These are phyloP conservation scores for Rosa multiflora DNA, from an alignment of 306 rosid species.

Conservation along the genomic window DNA sequence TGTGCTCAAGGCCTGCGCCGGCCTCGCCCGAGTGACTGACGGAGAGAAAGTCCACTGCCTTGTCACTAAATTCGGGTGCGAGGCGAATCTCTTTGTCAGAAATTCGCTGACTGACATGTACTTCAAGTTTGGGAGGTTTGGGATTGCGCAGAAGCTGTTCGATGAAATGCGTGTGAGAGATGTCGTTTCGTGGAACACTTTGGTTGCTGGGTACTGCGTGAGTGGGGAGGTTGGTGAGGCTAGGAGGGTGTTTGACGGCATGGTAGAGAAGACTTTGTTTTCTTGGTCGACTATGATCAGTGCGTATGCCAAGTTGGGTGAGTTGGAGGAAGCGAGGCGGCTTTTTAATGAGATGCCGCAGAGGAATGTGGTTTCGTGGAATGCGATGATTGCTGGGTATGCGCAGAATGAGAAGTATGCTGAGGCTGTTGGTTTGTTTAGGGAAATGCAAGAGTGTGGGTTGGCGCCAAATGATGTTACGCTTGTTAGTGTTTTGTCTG, in stretches of 20 bases:
- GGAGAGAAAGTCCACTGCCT: background rate
- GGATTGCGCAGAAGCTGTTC: background rate
- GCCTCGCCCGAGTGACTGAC: background rate
- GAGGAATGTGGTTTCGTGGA: background rate
- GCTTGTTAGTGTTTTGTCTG: background rate
- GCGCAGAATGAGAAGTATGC: background rate
- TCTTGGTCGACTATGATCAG: background rate
- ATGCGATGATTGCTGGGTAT: background rate
- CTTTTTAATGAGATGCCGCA: background rate
- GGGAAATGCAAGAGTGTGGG: background rate
- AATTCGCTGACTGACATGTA: background rate
- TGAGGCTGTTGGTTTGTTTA: slow-evolving; percentile 2
- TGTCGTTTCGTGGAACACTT: background rate
- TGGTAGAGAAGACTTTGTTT: background rate
- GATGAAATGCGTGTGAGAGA: background rate
- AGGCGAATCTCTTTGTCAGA: background rate
- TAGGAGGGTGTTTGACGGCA: background rate
- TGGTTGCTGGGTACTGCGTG: background rate
- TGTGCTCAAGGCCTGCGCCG: background rate
- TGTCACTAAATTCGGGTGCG: background rate
- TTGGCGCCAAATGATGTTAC: background rate
- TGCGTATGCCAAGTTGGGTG: background rate
- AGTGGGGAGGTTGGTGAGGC: background rate
- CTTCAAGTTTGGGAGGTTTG: background rate
- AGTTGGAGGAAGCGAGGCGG: background rate